phyloP scores from a whole-genome alignment of 2,329 filamentous ascomycete species.

The Diatrype stigma region DNA sequence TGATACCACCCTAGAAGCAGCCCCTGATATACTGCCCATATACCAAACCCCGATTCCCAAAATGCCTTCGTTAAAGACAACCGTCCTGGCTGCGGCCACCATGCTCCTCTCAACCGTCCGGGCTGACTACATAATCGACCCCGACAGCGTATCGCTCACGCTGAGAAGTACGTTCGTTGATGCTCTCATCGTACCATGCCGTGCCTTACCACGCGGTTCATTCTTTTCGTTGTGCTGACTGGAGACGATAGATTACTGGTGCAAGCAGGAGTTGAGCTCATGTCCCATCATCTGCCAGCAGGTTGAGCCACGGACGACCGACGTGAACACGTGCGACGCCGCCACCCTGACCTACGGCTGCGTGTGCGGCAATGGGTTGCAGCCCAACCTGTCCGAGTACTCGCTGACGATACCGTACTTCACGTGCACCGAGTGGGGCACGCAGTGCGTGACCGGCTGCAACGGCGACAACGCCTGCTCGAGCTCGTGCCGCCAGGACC shows the following conservation, averaged over 20 bases:
- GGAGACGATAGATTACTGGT: slow-evolving; percentile 52
- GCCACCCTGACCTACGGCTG: slow-evolving; percentile 65
- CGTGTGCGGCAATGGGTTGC: slow-evolving; percentile 61
- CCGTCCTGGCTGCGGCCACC: slow-evolving; percentile 50
- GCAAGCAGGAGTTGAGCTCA: slow-evolving; percentile 53
- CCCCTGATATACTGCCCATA: slow-evolving; percentile 3
- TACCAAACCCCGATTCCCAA: slow-evolving; percentile 18
- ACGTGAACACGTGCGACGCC: slow-evolving; percentile 63
- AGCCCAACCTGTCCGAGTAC: slow-evolving; percentile 73
- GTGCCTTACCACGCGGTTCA: not conserved
- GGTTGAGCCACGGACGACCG: slow-evolving; percentile 43
- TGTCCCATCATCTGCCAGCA: slow-evolving; percentile 74
- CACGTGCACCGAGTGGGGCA: slow-evolving; percentile 67
- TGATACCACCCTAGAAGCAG: not conserved
- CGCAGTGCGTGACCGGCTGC: slow-evolving; percentile 62
- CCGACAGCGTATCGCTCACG: slow-evolving; percentile 50
- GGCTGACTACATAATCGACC: slow-evolving; percentile 59
- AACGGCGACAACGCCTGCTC: slow-evolving; percentile 52
- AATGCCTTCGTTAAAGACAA: slow-evolving; percentile 54
- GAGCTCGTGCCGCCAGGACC: slow-evolving; percentile 56
- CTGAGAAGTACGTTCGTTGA: slow-evolving; percentile 44
- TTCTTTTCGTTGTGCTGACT: not conserved
- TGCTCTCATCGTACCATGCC: slow-evolving; percentile 1
- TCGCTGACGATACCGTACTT: slow-evolving; percentile 75
- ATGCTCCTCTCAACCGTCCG: slow-evolving; percentile 50